Evolutionary conservation across 805 yeast genomes (phyloP), one percentile per base, ranked within the genome.

Genomic region (Priceomyces melissophilus): DNA sequence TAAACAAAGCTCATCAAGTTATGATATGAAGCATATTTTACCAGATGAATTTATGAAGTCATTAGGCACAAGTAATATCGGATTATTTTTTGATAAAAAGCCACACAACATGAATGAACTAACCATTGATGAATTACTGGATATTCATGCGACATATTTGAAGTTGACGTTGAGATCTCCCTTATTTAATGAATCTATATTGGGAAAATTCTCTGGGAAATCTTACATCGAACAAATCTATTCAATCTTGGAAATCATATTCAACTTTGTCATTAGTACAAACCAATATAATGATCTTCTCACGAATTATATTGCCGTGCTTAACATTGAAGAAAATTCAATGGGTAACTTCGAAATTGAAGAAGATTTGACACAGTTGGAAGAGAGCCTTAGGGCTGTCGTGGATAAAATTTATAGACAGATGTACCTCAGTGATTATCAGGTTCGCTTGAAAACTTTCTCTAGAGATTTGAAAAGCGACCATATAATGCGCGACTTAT

Each of bases 391-490:
- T 39, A 64, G 61, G 37, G 55, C 59, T 4, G 59, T 78, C 17
- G 65, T 71, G 39, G 57, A 57, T 4, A 67, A 67, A 41, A 58
- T 81, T 15, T 65, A 67, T 39, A 48, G 47, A 27, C 70, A 48
- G 20, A 60, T 62, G 40, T 74, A 60, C 61, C 59, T 57, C 28
- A 67, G 61, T 28, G 68, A 65, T 14, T 82, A 77, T 52, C 70
- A 71, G 41, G 61, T 61, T 2, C 60, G 62, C 14, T 48, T 75
- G 31, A 65, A 64, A 30, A 49, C 58, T 3, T 75, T 82, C 41
- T 67, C 71, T 0, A 69, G 61, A 32, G 87, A 81, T 49, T 59
- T 84, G 40, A 67, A 70, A n/a, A 57, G 64, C 20, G 87, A 82
- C 47, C 58, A 67, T 9, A 77, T 73, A 17, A 52, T 83, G 38